A percentile compares a stretch with the other conserved stretches of the same genome.
Conservation (phyloP, 2,329 filamentous ascomycete species). For the Scedosporium apiospermum region DNA sequence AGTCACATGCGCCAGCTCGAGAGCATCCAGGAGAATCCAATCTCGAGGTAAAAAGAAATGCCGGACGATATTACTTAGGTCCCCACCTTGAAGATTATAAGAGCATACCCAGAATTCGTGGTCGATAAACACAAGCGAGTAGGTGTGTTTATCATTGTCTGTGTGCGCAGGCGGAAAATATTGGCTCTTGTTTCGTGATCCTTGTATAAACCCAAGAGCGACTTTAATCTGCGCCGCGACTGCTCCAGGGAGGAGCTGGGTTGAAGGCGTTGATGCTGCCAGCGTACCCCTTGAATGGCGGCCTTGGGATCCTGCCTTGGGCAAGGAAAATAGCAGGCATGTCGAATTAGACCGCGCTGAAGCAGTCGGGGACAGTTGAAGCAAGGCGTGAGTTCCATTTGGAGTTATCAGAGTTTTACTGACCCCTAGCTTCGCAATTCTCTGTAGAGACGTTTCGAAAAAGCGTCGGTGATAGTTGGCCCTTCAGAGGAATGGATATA, state of each 20-base stretch:
- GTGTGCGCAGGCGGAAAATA: too few species aligned
- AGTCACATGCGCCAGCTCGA: slow-evolving; percentile 13
- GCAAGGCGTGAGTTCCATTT: not conserved
- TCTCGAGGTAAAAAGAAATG: slow-evolving; percentile 19
- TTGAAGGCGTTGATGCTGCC: not conserved
- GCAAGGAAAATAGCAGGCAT: not conserved
- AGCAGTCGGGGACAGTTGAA: not conserved
- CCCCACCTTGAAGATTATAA: not conserved
- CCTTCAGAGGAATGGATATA: not conserved
- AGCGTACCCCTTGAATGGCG: not conserved
- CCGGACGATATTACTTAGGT: not conserved
- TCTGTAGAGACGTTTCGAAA: not conserved
- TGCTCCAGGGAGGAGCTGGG: not conserved
- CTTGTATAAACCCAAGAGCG: too few species aligned
- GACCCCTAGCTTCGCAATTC: not conserved
- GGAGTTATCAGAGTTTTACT: not conserved
- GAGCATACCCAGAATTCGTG: not conserved
- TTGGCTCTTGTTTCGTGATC: too few species aligned
- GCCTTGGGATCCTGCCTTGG: not conserved
- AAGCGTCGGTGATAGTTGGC: not conserved
- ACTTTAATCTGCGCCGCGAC: too few species aligned
- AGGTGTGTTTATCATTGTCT: not conserved
- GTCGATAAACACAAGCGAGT: not conserved
- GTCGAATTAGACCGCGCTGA: not conserved
- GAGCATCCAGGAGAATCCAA: slow-evolving; percentile 15